Evolutionary conservation across 163 green algal genomes (phyloP).

Genomic region (Chlamydomonas reinhardtii): DNA sequence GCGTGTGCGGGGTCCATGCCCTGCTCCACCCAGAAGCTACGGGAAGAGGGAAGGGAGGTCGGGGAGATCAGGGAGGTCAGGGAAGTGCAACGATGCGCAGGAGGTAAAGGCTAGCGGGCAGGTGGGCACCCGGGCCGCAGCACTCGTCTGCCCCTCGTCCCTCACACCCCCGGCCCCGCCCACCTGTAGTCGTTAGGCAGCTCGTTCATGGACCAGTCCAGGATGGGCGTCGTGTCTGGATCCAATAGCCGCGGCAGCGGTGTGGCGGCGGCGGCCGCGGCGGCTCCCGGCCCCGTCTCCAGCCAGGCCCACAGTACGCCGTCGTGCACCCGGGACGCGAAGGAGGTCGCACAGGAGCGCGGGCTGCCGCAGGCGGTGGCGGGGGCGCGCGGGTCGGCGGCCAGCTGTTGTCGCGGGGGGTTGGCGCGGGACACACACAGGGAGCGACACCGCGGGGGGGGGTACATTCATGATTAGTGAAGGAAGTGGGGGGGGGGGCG

Average conservation of each 20-base stretch:
- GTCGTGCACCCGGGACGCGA: conserved; percentile 46
- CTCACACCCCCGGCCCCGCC: too few relatives aligned
- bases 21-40: conserved; percentile 66
- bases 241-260: neutral
- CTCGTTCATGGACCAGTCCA: conserved; percentile 40
- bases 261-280: neutral
- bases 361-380: conserved; percentile 33
- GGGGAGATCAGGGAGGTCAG: too few relatives aligned
- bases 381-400: conserved; percentile 14
- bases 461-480: too few relatives aligned
- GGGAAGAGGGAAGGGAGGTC: too few relatives aligned
- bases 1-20: conserved; percentile 64
- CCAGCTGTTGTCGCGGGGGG: conserved; percentile 25
- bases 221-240: neutral
- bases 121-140: too few relatives aligned
- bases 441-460: too few relatives aligned
- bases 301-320: conserved; percentile 62
- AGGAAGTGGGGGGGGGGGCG: too few relatives aligned
- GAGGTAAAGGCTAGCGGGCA: too few relatives aligned
- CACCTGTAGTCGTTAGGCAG: conserved; percentile 32
- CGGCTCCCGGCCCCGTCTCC: conserved; percentile 46
- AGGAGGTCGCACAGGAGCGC: conserved; percentile 53
- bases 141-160: too few relatives aligned
- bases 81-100: too few relatives aligned
- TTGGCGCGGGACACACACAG: neutral